These are phyloP conservation scores for Gastrodia elata DNA, from an alignment of 106 monocot genomes.

Conservation along the genomic window DNA sequence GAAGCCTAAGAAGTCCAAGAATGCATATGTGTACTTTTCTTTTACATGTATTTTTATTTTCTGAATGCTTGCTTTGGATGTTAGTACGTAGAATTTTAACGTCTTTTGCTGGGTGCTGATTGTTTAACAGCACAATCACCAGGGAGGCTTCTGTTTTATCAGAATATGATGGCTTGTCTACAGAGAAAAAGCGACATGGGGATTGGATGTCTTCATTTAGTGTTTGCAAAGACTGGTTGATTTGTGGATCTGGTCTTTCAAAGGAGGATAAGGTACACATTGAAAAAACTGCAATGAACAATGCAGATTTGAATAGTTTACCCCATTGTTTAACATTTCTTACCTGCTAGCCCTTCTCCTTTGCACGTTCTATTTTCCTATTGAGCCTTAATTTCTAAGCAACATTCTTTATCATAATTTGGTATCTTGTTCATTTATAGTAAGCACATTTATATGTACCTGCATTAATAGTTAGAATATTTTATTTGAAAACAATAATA, in stretches of 20 bases:
- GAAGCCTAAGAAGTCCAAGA: slow-evolving; percentile 17
- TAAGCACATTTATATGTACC: no score
- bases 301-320: neutral
- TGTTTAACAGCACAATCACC: slow-evolving; percentile 8
- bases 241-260: slow-evolving; percentile 83
- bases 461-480: no score
- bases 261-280: slow-evolving; percentile 46
- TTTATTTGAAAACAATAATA: neutral
- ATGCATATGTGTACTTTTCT: slow-evolving; percentile 12
- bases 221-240: slow-evolving; percentile 36
- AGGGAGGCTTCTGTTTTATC: slow-evolving; percentile 19
- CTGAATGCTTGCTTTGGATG: neutral
- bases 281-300: neutral
- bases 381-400: neutral
- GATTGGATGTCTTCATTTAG: slow-evolving; percentile 28
- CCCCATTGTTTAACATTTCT: neutral
- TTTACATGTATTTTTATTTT: neutral
- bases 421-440: no score
- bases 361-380: neutral
- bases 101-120: neutral
- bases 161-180: slow-evolving; percentile 8
- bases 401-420: no score
- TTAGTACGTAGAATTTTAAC: neutral
- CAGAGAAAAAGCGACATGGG: slow-evolving; percentile 1
- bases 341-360: neutral